Conservation (phyloP, 1,284 basidiomycete species). For the Moesziomyces sp. region DNA sequence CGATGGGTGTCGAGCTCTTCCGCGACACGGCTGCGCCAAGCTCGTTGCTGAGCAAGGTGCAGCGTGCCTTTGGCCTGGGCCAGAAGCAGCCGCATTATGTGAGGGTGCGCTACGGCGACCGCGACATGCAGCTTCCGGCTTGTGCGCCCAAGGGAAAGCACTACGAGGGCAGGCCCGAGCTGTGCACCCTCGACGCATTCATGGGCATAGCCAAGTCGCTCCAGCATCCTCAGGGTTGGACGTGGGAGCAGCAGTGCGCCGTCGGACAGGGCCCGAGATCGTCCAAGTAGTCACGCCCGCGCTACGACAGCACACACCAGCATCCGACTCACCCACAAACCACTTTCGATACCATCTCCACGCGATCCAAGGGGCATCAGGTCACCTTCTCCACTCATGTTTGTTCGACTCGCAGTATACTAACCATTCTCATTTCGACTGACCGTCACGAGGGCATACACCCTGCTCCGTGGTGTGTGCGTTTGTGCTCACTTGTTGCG, state of each 20-base stretch:
- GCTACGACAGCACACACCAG: background rate
- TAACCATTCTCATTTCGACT: too few species aligned
- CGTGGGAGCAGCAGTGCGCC: conserved; percentile 59
- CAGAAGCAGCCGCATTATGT: conserved; percentile 69
- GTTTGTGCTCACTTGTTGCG: background rate
- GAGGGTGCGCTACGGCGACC: conserved; percentile 81
- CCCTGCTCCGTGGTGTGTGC: background rate
- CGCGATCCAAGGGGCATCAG: conserved; percentile 1
- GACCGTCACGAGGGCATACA: background rate
- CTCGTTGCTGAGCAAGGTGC: conserved; percentile 16
- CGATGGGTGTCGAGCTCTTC: conserved; percentile 61
- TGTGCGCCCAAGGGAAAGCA: conserved; percentile 79
- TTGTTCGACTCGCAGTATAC: too few species aligned
- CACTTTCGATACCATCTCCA: conserved; percentile 4
- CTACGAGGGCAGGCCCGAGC: conserved; percentile 77
- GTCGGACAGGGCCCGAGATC: conserved; percentile 44
- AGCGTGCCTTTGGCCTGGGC: conserved; percentile 11
- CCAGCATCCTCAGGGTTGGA: conserved; percentile 52
- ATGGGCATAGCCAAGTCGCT: conserved; percentile 64
- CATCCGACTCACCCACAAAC: background rate
- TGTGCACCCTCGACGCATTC: conserved; percentile 80
- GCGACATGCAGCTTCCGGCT: conserved; percentile 75
- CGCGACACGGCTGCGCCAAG: conserved; percentile 25
- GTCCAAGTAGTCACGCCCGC: conserved; percentile 31
- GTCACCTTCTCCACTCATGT: conserved; percentile 5